Conservation (phyloP, 2,329 filamentous ascomycete species). For the Stylonectria norvegica region DNA sequence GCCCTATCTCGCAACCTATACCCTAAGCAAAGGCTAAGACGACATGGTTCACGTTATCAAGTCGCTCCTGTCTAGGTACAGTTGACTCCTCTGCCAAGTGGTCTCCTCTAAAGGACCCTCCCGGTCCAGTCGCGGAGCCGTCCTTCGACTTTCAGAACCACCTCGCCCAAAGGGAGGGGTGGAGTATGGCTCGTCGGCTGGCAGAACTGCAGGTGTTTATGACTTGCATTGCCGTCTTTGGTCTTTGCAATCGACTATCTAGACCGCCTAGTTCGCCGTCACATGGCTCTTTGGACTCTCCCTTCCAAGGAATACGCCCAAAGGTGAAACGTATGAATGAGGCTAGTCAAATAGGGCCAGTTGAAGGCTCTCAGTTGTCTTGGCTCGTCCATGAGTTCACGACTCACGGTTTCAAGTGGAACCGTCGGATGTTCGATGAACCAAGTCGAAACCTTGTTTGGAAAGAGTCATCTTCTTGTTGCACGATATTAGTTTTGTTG, state of each 20-base stretch:
- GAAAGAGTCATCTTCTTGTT: too few species aligned
- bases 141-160: conserved; percentile 2
- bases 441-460: too few species aligned
- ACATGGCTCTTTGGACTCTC: conserved; percentile 2
- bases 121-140: not conserved
- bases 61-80: too few species aligned
- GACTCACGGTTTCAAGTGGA: too few species aligned
- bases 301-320: conserved; percentile 1
- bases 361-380: not conserved
- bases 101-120: too few species aligned
- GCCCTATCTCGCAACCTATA: too few species aligned
- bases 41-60: too few species aligned
- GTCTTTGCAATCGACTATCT: conserved; percentile 1
- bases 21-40: too few species aligned
- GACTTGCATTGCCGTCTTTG: conserved; percentile 10
- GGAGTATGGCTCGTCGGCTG: conserved; percentile 2
- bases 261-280: conserved; percentile 4
- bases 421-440: too few species aligned
- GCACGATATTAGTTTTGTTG: too few species aligned
- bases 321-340: conserved; percentile 2
- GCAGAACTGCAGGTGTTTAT: conserved; percentile 13
- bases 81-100: too few species aligned
- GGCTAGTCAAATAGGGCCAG: not conserved
- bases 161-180: conserved; percentile 4
- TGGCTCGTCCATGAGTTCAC: too few species aligned